Percentiles rank a stretch among this genome's conserved stretches.
Evolutionary conservation across 129 eudicot genomes (phyloP).

Genomic region (Centaurea solstitialis): DNA sequence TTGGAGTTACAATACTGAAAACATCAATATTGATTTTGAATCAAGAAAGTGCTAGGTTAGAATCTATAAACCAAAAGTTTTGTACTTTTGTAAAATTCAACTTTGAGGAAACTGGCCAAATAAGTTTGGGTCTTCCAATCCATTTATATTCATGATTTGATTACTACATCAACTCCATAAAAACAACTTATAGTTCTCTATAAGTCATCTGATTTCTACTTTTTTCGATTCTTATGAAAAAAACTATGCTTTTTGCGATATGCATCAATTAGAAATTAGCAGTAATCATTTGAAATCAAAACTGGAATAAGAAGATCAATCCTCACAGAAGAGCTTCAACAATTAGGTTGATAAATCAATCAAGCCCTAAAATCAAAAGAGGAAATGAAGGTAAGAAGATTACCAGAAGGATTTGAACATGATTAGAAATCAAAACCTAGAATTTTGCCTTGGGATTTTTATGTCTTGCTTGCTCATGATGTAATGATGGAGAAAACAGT

Average conservation of each 20-base stretch:
- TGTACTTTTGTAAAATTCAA: background rate
- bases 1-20: background rate
- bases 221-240: background rate
- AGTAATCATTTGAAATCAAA: background rate
- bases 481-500: background rate
- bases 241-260: background rate
- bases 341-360: background rate
- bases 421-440: slow-evolving; percentile 7
- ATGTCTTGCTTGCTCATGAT: background rate
- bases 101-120: background rate
- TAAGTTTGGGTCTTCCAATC: background rate
- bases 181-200: background rate
- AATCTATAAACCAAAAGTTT: background rate
- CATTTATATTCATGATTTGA: background rate
- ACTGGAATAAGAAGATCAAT: background rate
- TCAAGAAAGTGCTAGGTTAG: background rate
- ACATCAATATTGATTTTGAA: background rate
- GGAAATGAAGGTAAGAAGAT: background rate
- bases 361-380: slow-evolving; percentile 5
- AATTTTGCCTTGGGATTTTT: slow-evolving; percentile 4
- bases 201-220: background rate
- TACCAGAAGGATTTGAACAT: slow-evolving; percentile 36
- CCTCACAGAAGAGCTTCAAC: background rate
- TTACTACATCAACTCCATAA: background rate
- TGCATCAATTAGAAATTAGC: background rate